Evolutionary conservation across 371 early-diverging fungal genomes (phyloP).

Genomic region (Rhizopus sp.): DNA sequence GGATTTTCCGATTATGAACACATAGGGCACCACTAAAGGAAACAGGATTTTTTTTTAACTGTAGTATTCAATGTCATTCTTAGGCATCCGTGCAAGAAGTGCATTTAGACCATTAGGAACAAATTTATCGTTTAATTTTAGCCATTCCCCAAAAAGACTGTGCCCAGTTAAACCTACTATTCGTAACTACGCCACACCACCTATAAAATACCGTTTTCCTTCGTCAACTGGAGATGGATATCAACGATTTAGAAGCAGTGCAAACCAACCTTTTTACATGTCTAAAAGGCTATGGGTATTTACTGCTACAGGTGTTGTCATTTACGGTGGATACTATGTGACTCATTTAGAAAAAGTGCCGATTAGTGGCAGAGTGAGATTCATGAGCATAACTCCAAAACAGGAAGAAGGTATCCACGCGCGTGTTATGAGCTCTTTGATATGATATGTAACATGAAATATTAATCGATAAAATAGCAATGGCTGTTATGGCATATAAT

Average conservation of each 20-base stretch:
- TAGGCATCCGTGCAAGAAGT: background rate
- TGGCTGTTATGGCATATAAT: conserved; percentile 69
- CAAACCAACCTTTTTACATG: conserved; percentile 27
- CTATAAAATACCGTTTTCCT: conserved; percentile 8
- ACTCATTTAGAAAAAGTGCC: conserved; percentile 70
- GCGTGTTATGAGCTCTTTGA: background rate
- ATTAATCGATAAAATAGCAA: conserved; percentile 24
- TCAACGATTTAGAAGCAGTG: conserved; percentile 32
- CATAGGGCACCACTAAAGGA: no score
- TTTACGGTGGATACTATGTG: conserved; percentile 63
- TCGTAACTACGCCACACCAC: conserved; percentile 1
- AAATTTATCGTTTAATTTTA: background rate
- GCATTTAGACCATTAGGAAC: background rate
- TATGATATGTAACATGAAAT: background rate
- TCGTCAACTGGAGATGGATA: conserved; percentile 13
- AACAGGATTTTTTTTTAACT: no score
- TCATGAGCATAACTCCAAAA: conserved; percentile 57
- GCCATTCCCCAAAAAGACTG: background rate
- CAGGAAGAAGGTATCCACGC: conserved; percentile 56
- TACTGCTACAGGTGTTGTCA: conserved; percentile 39
- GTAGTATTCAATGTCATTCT: background rate
- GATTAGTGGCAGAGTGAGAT: conserved; percentile 59
- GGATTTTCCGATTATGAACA: no score
- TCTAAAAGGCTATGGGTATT: conserved; percentile 41
- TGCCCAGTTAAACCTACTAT: background rate